Evolutionary conservation across 164 flowering plant species (phyloP).

Genomic region (Tetrastigma voinierianum): DNA sequence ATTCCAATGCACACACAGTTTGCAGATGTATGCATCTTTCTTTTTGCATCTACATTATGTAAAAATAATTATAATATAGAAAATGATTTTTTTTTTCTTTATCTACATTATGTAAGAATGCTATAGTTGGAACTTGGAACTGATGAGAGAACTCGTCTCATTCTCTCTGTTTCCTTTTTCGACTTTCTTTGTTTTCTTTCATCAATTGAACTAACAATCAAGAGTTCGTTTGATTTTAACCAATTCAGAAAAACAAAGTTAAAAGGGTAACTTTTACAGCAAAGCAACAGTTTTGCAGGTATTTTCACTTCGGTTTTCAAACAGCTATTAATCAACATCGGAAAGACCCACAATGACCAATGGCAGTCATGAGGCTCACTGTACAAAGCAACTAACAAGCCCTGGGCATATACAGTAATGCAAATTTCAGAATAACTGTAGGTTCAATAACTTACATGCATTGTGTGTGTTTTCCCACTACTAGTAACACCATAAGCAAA

Average conservation of each 20-base stretch:
- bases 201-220: too few relatives aligned
- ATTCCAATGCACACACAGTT: too few relatives aligned
- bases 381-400: neutral
- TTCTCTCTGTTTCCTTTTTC: too few relatives aligned
- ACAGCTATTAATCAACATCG: neutral
- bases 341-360: neutral
- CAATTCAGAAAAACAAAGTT: neutral
- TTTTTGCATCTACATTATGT: too few relatives aligned
- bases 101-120: too few relatives aligned
- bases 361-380: neutral
- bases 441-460: conserved; percentile 54
- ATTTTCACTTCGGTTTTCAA: neutral
- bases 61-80: too few relatives aligned
- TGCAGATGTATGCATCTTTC: too few relatives aligned
- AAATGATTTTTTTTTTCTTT: too few relatives aligned
- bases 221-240: too few relatives aligned
- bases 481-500: conserved; percentile 82
- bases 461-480: conserved; percentile 75
- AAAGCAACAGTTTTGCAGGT: neutral
- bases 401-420: neutral
- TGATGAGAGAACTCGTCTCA: too few relatives aligned
- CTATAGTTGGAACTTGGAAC: too few relatives aligned
- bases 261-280: neutral
- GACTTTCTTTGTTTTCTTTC: too few relatives aligned
- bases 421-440: neutral